Base-by-base conservation (phyloP, 2,329 filamentous ascomycete species). In the Penicillium sp. region DNA sequence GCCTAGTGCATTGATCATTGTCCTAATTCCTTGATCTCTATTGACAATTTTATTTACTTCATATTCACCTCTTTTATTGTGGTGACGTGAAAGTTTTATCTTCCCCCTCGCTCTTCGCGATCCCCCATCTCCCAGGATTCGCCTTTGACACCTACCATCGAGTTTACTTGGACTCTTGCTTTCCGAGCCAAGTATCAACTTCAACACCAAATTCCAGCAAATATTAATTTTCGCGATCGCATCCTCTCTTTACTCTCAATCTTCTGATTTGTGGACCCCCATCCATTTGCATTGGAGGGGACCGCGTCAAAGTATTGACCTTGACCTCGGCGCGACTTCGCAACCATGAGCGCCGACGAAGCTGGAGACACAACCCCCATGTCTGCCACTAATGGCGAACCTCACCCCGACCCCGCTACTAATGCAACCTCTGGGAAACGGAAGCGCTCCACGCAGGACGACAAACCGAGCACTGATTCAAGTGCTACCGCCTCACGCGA, bases 351-450 rank as follows among this genome's bases (percentile, higher is more conserved):
- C 65, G 69, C 71, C 60, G 72, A 74, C 63, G 70, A 74, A 65
- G 65, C 63, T 53, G 66, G 64, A 60, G 64, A 67, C 38, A 60
- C 64, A 49, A 62, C 63, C 50, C 63, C 63, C 31, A 68, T 72
- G 55, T 64, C 69, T 40, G 55, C 64, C 51, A 67, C 67, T 53
- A 74, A 75, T 62, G 72, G 73, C 44, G 71, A 73, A 51, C 60
- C 67, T 31, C 63, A 66, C 59, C 61, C 64, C 33, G 69, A 74
- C 46, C 59, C 67, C 11, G 60, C 66, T 50, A 61, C 61, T 30
- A 56, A 65, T 45, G 67, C 71, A 50, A 74, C 73, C 30, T 69
- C 74, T 48, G 73, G 69, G 42, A 77, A 77, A 61, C 73, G 75
- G 67, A 77, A 77, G 67, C 74, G 74, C 59, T 68, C 72, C 22